Evolutionary conservation across 805 yeast genomes (phyloP).

Genomic region (Starmerella bombicola): DNA sequence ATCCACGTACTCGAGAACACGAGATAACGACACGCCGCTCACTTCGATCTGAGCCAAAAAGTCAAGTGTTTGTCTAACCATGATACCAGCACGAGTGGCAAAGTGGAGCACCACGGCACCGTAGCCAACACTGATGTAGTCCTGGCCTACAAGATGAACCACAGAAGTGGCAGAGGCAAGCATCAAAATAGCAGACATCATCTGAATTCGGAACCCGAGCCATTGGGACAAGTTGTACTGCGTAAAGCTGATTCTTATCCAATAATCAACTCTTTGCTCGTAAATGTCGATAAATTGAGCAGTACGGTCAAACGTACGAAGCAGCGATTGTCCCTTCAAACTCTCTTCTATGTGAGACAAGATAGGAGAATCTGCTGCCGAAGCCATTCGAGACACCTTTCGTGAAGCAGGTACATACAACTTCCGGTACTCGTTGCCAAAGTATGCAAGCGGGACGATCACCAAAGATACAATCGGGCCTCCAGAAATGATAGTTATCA

Average conservation of each 20-base stretch:
- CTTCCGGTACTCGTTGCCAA: slow-evolving; percentile 56
- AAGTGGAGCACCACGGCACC: slow-evolving; percentile 83
- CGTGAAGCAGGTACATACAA: slow-evolving; percentile 58
- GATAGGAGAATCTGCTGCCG: slow-evolving; percentile 61
- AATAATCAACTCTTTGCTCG: slow-evolving; percentile 23
- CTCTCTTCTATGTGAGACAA: slow-evolving; percentile 75
- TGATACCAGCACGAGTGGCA: slow-evolving; percentile 72
- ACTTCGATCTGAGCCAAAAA: slow-evolving; percentile 91
- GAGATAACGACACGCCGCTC: slow-evolving; percentile 80
- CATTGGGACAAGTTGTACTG: slow-evolving; percentile 77
- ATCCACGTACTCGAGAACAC: slow-evolving; percentile 64
- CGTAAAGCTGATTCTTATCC: slow-evolving; percentile 43
- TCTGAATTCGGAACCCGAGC: slow-evolving; percentile 81
- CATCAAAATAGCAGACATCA: slow-evolving; percentile 69
- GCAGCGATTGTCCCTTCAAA: slow-evolving; percentile 59
- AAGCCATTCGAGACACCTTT: slow-evolving; percentile 60
- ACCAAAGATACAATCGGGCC: slow-evolving; percentile 57
- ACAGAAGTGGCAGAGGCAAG: slow-evolving; percentile 67
- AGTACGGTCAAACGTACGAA: slow-evolving; percentile 57
- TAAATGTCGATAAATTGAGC: slow-evolving; percentile 41
- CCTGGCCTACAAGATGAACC: slow-evolving; percentile 46
- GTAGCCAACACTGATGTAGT: slow-evolving; percentile 64
- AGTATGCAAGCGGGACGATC: slow-evolving; percentile 39
- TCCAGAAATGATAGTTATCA: slow-evolving; percentile 48
- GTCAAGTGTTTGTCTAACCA: slow-evolving; percentile 81